Conservation (phyloP, 1,284 basidiomycete species). For the Trametes pubescens region DNA sequence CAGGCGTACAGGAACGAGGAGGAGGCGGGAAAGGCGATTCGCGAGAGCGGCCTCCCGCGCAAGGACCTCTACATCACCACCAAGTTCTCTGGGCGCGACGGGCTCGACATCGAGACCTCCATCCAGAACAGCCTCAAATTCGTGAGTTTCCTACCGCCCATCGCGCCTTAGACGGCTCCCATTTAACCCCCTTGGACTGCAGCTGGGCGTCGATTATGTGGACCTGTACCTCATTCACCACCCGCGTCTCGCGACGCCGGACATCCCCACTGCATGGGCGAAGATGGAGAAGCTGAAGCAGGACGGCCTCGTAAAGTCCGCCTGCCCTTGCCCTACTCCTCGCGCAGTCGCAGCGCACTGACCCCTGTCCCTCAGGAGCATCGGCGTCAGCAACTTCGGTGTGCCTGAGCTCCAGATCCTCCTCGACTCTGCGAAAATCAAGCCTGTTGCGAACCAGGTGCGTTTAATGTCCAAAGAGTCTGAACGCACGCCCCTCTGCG, state of each 20-base stretch:
- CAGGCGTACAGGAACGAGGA: constrained; percentile 50
- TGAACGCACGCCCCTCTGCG: too few relatives aligned
- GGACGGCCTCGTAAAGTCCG: constrained; percentile 67
- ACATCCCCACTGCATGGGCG: constrained; percentile 67
- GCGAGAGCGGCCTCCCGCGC: constrained; percentile 45
- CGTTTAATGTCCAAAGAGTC: constrained; percentile 4
- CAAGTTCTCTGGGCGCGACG: constrained; percentile 63
- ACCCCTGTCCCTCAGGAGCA: constrained; percentile 58
- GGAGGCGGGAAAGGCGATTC: constrained; percentile 49
- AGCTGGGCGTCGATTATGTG: constrained; percentile 74
- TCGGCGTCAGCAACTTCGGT: constrained; percentile 83
- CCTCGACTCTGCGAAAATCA: constrained; percentile 63
- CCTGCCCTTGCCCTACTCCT: background rate
- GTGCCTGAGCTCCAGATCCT: constrained; percentile 66
- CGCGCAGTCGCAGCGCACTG: background rate
- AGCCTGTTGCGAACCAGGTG: constrained; percentile 83
- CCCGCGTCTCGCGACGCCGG: constrained; percentile 53
- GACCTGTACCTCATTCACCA: constrained; percentile 79
- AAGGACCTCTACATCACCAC: constrained; percentile 53
- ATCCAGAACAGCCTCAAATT: constrained; percentile 43
- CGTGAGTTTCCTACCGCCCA: constrained; percentile 26
- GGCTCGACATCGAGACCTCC: constrained; percentile 42
- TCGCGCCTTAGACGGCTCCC: background rate
- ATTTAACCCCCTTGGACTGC: background rate
- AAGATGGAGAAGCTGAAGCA: constrained; percentile 72